These are phyloP conservation scores for Venturiaceae sp. DNA, from an alignment of 2,329 filamentous ascomycete species.

Conservation along the genomic window DNA sequence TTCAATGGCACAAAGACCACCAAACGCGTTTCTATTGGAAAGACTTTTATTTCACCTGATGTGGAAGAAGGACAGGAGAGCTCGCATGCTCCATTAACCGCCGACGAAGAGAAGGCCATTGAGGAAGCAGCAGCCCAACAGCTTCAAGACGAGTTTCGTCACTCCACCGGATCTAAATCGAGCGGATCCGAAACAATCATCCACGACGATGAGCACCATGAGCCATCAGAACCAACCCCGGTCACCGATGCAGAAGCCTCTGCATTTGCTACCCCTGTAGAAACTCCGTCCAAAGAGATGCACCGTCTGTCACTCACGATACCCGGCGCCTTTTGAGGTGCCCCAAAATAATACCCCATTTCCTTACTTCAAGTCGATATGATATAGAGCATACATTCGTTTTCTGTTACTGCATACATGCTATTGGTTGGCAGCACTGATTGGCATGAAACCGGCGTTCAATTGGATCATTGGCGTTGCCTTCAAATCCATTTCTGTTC, in stretches of 20 bases:
- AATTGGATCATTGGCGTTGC: background rate
- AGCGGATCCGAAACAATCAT: constrained; percentile 18
- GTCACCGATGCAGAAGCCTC: background rate
- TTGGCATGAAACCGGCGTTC: background rate
- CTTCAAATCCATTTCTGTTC: too few species aligned
- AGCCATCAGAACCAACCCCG: background rate
- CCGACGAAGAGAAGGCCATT: constrained; percentile 24
- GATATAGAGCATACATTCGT: background rate
- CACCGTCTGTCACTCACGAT: constrained; percentile 24
- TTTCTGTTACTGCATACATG: background rate
- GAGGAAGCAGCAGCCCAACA: constrained; percentile 20
- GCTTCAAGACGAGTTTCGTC: constrained; percentile 16
- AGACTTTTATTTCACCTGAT: constrained; percentile 19
- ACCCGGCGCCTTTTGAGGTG: constrained; percentile 20
- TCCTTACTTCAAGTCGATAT: background rate
- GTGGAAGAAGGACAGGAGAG: constrained; percentile 10
- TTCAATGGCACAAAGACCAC: constrained; percentile 18
- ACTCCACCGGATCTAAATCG: background rate
- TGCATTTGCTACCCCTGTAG: background rate
- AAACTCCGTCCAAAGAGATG: constrained; percentile 18
- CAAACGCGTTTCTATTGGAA: constrained; percentile 28
- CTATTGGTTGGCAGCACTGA: background rate
- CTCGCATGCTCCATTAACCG: constrained; percentile 11
- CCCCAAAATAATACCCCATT: background rate
- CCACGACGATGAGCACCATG: constrained; percentile 10